Evolutionary conservation across 1,284 basidiomycete genomes (phyloP).

Genomic region (Anthracocystis panici-leucophaei): DNA sequence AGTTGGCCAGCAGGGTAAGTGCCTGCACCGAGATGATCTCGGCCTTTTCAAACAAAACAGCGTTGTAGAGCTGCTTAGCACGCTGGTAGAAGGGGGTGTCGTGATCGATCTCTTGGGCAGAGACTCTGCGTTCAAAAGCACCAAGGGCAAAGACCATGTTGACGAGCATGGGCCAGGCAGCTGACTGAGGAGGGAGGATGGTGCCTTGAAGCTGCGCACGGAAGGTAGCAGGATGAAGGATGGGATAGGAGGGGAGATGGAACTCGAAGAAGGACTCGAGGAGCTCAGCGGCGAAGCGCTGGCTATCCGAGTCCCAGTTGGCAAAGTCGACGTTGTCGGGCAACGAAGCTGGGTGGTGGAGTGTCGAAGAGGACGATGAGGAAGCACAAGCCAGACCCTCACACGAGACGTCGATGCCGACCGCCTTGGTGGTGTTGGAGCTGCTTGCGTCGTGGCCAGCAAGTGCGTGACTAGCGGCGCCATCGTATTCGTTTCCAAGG

Average conservation of each 20-base stretch:
- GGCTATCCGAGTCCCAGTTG: conserved; percentile 36
- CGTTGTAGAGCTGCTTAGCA: conserved; percentile 42
- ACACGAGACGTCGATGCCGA: conserved; percentile 33
- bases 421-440: conserved; percentile 10
- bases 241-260: conserved; percentile 48
- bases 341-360: conserved; percentile 15
- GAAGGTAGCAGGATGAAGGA: conserved; percentile 52
- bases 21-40: conserved; percentile 53
- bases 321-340: conserved; percentile 37
- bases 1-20: conserved; percentile 48
- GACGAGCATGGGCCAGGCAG: conserved; percentile 50
- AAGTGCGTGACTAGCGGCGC: conserved; percentile 11
- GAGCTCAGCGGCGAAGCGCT: conserved; percentile 34
- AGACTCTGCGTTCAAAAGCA: conserved; percentile 40
- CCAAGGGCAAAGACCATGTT: conserved; percentile 58
- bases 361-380: conserved; percentile 14
- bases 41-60: conserved; percentile 51
- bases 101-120: conserved; percentile 32
- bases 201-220: conserved; percentile 49
- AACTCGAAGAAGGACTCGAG: conserved; percentile 53
- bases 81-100: conserved; percentile 42
- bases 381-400: conserved; percentile 41
- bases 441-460: conserved; percentile 14
- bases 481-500: conserved; percentile 13
- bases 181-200: conserved; percentile 26